Evolutionary conservation across 1,139 yeast species (phyloP), one percentile per base, ranked within the genome.

Genomic region (Spathaspora sp.): DNA sequence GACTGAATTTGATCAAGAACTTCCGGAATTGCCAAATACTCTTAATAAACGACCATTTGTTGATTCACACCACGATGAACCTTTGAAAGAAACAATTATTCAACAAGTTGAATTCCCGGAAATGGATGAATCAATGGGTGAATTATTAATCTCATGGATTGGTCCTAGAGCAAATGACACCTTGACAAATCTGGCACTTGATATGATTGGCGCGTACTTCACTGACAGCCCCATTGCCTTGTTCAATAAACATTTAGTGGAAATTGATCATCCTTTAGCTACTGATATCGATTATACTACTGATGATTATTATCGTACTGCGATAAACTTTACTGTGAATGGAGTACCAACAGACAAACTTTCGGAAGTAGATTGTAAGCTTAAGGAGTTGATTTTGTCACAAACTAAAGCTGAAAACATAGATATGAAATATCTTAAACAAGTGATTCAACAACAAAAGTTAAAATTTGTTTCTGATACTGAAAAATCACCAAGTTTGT

Each of bases 51-150:
- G 97, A 51, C 98, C 98, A 11, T 93, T 91, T 67, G 82, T 90
- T 10, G 97, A 90, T 58, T 81, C 93, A 0, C 65, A 68, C n/a
- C 72, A 65, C 33, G 78, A 76, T 37, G 56, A 53, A 36, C 78
- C 76, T 2, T 72, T 78, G 44, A 64, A 59, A n/a, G 60, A 60
- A 36, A 71, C 75, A 4, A 55, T 70, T 3, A 68, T 78, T 15
- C 75, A 78, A 42, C 74, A 71, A 8, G 78, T 90, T 27, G 86
- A 82, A 50, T 93, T 93, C 59, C 97, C 99, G 1, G 98, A 93
- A 56, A 77, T 81, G 46, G 97, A 90, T 60, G 97, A 90, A 63
- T 76, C 88, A 6, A 81, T 83, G 67, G 96, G 97, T 26, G 96
- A 89, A 56, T 62, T 89, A 1, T 61, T 78, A 27, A 68, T 93